phyloP scores from a whole-genome alignment of 179 eudicot species.

The Nepenthes alata region DNA sequence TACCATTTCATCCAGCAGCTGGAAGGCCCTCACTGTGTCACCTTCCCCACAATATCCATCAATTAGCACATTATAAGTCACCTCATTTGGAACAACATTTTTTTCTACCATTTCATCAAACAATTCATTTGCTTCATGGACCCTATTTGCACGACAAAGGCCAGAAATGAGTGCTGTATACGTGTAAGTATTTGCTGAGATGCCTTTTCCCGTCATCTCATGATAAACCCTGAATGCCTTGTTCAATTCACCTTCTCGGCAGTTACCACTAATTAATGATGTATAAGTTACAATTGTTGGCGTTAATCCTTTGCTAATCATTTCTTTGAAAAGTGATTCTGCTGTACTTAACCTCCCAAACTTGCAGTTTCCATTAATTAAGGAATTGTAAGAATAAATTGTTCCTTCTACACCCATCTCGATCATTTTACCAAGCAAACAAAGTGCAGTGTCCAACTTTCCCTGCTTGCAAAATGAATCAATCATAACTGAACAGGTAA shows the following conservation, averaged over 20 bases:
- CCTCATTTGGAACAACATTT: conserved; percentile 45
- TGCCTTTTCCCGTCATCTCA: conserved; percentile 74
- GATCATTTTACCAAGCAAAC: conserved; percentile 35
- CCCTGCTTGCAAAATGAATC: conserved; percentile 53
- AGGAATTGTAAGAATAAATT: conserved; percentile 47
- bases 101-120: conserved; percentile 43
- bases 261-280: conserved; percentile 53
- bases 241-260: conserved; percentile 32
- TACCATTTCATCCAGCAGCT: conserved; percentile 57
- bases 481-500: conserved; percentile 51
- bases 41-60: conserved; percentile 65
- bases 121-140: conserved; percentile 46
- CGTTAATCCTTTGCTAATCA: conserved; percentile 42
- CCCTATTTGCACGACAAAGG: conserved; percentile 42
- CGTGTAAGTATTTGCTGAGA: conserved; percentile 56
- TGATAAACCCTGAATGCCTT: conserved; percentile 55
- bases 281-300: conserved; percentile 79
- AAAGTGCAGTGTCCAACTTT: conserved; percentile 34
- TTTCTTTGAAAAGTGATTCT: conserved; percentile 30
- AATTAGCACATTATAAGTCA: conserved; percentile 67
- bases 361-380: conserved; percentile 61
- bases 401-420: conserved; percentile 34
- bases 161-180: conserved; percentile 64
- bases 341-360: conserved; percentile 41
- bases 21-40: conserved; percentile 39